Conservation (phyloP, 768 basidiomycete genomes). For the Kwoniella botswanensis region DNA sequence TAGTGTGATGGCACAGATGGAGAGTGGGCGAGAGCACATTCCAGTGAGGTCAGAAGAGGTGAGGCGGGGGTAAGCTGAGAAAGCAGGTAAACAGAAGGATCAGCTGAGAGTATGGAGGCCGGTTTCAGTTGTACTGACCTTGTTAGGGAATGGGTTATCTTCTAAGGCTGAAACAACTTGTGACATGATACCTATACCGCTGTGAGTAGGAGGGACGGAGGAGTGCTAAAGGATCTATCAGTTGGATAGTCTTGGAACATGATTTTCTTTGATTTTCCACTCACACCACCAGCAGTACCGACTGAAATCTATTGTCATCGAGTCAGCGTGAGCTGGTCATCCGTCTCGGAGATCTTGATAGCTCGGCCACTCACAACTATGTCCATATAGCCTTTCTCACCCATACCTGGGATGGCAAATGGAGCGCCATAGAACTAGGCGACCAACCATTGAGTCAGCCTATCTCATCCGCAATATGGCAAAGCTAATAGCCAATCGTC, state of each 20-base stretch:
- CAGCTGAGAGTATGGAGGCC: no score
- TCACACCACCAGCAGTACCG: slow-evolving; percentile 54
- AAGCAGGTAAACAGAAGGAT: no score
- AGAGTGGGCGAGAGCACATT: slow-evolving; percentile 44
- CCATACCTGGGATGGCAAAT: slow-evolving; percentile 49
- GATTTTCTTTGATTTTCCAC: background rate
- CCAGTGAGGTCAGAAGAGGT: slow-evolving; percentile 46
- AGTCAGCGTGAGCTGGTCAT: background rate
- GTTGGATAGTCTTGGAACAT: no score
- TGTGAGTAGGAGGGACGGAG: slow-evolving; percentile 51
- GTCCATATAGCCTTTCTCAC: slow-evolving; percentile 57
- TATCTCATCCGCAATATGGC: background rate
- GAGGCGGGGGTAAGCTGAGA: slow-evolving; percentile 47
- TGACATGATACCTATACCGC: slow-evolving; percentile 54
- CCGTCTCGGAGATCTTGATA: background rate
- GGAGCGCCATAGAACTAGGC: slow-evolving; percentile 43
- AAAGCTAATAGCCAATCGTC: background rate
- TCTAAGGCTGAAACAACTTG: slow-evolving; percentile 46
- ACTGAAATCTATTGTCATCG: slow-evolving; percentile 38
- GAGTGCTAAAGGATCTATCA: slow-evolving; percentile 39
- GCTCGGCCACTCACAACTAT: slow-evolving; percentile 33
- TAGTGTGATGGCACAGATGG: slow-evolving; percentile 46
- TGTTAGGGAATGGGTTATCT: slow-evolving; percentile 48
- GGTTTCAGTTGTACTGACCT: slow-evolving; percentile 21
- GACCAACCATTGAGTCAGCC: slow-evolving; percentile 1